phyloP scores from a whole-genome alignment of 345 rosid species.

The Sonneratia alba region DNA sequence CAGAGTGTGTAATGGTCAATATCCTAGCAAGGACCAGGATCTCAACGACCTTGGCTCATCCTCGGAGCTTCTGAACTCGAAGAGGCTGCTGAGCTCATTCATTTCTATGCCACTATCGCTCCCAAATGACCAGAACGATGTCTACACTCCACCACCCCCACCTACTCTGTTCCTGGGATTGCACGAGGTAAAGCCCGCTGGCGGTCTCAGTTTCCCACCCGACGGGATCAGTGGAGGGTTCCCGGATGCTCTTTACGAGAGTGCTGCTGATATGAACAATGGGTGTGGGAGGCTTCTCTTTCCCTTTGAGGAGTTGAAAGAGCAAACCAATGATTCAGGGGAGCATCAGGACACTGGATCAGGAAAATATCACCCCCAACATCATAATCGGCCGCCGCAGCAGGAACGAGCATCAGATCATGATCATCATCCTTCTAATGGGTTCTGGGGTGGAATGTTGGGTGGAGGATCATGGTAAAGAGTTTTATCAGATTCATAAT shows the following conservation, averaged over 20 bases:
- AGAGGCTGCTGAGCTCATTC: conserved; percentile 48
- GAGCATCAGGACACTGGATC: conserved; percentile 22
- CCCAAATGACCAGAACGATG: conserved; percentile 30
- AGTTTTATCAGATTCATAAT: conserved; percentile 4
- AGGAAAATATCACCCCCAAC: conserved; percentile 17
- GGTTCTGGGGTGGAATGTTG: conserved; percentile 91
- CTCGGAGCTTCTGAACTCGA: conserved; percentile 44
- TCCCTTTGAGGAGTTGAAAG: conserved; percentile 81
- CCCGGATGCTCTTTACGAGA: conserved; percentile 26
- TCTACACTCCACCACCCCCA: conserved; percentile 27
- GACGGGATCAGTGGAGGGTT: conserved; percentile 59
- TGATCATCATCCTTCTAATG: conserved; percentile 23
- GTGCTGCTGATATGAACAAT: conserved; percentile 14
- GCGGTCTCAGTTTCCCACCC: conserved; percentile 52
- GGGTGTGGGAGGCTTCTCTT: conserved; percentile 59
- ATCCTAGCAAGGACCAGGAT: conserved; percentile 68
- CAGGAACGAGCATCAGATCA: conserved; percentile 13
- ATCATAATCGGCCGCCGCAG: background rate
- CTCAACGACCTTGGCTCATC: conserved; percentile 61
- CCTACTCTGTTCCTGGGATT: conserved; percentile 26
- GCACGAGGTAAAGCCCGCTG: conserved; percentile 62
- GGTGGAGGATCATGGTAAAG: conserved; percentile 94
- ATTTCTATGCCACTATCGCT: conserved; percentile 56
- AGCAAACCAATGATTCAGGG: conserved; percentile 24
- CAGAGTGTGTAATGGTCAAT: conserved; percentile 16